A percentile compares a stretch with the other conserved stretches of the same genome.
phyloP scores from a whole-genome alignment of 805 yeast genomes.

The Lachancea sp. region DNA sequence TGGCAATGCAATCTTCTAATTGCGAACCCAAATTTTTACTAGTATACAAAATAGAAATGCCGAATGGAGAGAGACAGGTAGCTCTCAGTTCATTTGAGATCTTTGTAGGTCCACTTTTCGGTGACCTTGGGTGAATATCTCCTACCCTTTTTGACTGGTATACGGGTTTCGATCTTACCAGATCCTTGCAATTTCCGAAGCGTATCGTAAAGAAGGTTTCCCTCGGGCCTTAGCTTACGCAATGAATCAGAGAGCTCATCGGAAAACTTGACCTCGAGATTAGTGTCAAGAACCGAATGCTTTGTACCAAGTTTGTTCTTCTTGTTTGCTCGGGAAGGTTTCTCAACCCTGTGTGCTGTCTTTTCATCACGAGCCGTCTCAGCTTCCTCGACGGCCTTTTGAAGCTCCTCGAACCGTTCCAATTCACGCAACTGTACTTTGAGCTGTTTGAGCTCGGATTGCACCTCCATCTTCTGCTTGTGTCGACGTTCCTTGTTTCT shows the following conservation, averaged over 20 bases:
- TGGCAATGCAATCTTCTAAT: too few species aligned
- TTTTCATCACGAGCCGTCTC: slow-evolving; percentile 15
- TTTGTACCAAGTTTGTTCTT: slow-evolving; percentile 40
- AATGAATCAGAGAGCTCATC: slow-evolving; percentile 84
- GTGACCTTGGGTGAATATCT: slow-evolving; percentile 69
- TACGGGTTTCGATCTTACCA: slow-evolving; percentile 83
- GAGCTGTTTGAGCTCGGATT: slow-evolving; percentile 49
- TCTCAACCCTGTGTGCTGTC: slow-evolving; percentile 18
- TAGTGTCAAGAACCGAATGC: slow-evolving; percentile 41
- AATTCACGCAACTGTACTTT: slow-evolving; percentile 58
- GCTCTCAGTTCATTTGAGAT: slow-evolving; percentile 49
- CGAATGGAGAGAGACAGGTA: not conserved
- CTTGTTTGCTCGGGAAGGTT: slow-evolving; percentile 29
- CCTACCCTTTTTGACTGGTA: slow-evolving; percentile 53
- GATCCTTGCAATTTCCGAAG: slow-evolving; percentile 74
- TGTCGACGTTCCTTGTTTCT: slow-evolving; percentile 66
- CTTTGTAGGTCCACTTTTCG: slow-evolving; percentile 92
- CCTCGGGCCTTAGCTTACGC: slow-evolving; percentile 84
- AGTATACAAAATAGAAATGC: not conserved
- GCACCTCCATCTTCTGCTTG: slow-evolving; percentile 50
- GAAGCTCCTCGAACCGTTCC: slow-evolving; percentile 38
- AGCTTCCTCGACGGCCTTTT: slow-evolving; percentile 22
- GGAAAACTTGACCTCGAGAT: slow-evolving; percentile 71
- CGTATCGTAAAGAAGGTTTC: slow-evolving; percentile 75
- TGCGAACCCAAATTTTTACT: not conserved